These are phyloP conservation scores for Fusarium aywerte DNA, from an alignment of 2,329 filamentous ascomycete genomes.

Conservation along the genomic window DNA sequence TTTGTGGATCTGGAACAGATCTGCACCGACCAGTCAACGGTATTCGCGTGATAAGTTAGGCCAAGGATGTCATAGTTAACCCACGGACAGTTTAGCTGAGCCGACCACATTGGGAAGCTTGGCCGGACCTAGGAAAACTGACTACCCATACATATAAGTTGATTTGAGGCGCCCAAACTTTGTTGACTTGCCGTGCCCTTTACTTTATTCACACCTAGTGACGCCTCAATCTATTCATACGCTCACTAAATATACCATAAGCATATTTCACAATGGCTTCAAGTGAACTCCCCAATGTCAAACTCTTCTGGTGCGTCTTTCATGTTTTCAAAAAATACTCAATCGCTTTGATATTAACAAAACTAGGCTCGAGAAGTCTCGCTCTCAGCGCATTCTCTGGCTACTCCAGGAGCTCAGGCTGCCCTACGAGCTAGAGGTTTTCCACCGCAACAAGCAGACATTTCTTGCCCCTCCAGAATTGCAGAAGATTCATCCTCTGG, in stretches of 20 bases:
- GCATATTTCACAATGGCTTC: constrained; percentile 38
- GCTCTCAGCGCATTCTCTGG: constrained; percentile 85
- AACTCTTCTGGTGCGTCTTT: constrained; percentile 68
- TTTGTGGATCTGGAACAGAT: constrained; percentile 14
- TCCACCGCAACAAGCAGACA: constrained; percentile 72
- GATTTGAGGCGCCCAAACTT: not conserved
- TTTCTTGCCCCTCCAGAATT: constrained; percentile 80
- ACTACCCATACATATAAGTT: not conserved
- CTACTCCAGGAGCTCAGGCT: constrained; percentile 84
- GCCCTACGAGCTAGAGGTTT: constrained; percentile 82
- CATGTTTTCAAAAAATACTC: not conserved
- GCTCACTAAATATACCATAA: not conserved
- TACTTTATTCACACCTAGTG: not conserved
- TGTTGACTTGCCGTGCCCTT: not conserved
- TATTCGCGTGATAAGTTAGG: not conserved
- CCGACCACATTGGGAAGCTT: constrained; percentile 22
- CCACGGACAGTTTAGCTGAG: constrained; percentile 17
- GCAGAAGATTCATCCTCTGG: constrained; percentile 82
- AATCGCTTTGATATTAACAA: not conserved
- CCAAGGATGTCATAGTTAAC: constrained; percentile 4
- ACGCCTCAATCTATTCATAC: not conserved
- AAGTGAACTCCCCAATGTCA: constrained; percentile 63
- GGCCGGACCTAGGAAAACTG: constrained; percentile 16
- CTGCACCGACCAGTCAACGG: constrained; percentile 17
- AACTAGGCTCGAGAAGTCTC: constrained; percentile 83